phyloP scores from a whole-genome alignment of 2,329 filamentous ascomycete genomes.

The Xylariomycetidae sp. region DNA sequence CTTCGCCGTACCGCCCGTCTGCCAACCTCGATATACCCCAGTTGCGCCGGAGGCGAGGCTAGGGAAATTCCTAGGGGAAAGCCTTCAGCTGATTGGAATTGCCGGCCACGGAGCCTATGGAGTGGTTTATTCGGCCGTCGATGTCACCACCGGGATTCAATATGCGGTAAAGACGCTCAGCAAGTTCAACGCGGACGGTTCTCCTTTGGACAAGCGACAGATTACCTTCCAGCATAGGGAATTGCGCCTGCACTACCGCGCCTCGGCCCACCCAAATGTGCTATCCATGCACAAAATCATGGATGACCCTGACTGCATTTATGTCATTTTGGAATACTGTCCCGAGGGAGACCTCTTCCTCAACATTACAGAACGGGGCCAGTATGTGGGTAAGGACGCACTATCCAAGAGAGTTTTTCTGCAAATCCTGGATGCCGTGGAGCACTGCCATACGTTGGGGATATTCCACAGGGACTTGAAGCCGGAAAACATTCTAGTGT shows the following conservation, averaged over 20 bases:
- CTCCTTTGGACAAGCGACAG: constrained; percentile 75
- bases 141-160: constrained; percentile 71
- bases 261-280: constrained; percentile 86
- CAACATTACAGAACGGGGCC: constrained; percentile 93
- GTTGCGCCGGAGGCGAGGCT: constrained; percentile 76
- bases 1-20: constrained; percentile 32
- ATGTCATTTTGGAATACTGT: constrained; percentile 94
- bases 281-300: constrained; percentile 92
- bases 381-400: constrained; percentile 88
- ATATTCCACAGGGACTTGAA: constrained; percentile 98
- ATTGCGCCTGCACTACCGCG: constrained; percentile 85
- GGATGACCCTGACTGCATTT: constrained; percentile 87
- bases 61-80: constrained; percentile 76
- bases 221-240: constrained; percentile 88
- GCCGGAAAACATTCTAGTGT: constrained; percentile 95
- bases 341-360: constrained; percentile 94
- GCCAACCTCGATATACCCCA: constrained; percentile 47
- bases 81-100: constrained; percentile 77
- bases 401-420: constrained; percentile 85
- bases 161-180: constrained; percentile 97
- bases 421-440: constrained; percentile 93
- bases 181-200: constrained; percentile 72
- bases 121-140: constrained; percentile 86
- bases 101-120: constrained; percentile 94
- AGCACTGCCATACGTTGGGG: constrained; percentile 86